Evolutionary conservation across 192 early-diverging fungal genomes (phyloP).

Genomic region (Cetraspora pellucida): DNA sequence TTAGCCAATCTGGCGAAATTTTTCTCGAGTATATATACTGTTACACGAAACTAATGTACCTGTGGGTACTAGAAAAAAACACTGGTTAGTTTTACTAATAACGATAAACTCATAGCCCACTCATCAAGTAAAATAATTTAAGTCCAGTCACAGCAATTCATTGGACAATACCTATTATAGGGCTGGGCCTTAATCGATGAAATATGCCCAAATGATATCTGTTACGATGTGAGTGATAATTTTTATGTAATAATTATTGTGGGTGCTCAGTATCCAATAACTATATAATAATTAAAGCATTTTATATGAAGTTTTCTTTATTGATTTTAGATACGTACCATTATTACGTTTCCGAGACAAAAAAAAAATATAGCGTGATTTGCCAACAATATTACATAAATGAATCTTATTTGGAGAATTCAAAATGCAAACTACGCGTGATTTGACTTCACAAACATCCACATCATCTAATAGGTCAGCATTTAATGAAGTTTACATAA

Average conservation of each 20-base stretch:
- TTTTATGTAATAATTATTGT: neutral
- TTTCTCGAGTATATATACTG: too few species aligned
- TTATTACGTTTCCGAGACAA: constrained; percentile 40
- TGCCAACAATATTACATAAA: constrained; percentile 43
- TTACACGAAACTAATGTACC: too few species aligned
- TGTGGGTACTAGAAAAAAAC: too few species aligned
- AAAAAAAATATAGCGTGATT: constrained; percentile 49
- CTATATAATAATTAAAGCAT: neutral
- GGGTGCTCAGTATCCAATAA: neutral
- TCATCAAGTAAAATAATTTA: constrained; percentile 38
- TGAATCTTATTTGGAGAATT: constrained; percentile 40
- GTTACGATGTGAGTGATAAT: constrained; percentile 50
- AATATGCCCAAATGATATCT: constrained; percentile 52
- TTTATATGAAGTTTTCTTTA: neutral
- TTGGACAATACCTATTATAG: constrained; percentile 59
- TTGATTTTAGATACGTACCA: constrained; percentile 39
- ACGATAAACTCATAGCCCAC: too few species aligned
- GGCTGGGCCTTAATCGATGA: constrained; percentile 62
- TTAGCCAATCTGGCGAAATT: too few species aligned
- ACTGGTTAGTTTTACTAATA: too few species aligned
- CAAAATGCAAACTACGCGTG: neutral
- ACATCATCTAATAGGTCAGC: neutral
- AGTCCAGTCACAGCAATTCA: constrained; percentile 53
- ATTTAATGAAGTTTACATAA: too few species aligned
- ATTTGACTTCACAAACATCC: neutral